These are phyloP conservation scores for Friedmanniomyces endolithicus DNA, from an alignment of 495 filamentous ascomycete species.

Conservation along the genomic window DNA sequence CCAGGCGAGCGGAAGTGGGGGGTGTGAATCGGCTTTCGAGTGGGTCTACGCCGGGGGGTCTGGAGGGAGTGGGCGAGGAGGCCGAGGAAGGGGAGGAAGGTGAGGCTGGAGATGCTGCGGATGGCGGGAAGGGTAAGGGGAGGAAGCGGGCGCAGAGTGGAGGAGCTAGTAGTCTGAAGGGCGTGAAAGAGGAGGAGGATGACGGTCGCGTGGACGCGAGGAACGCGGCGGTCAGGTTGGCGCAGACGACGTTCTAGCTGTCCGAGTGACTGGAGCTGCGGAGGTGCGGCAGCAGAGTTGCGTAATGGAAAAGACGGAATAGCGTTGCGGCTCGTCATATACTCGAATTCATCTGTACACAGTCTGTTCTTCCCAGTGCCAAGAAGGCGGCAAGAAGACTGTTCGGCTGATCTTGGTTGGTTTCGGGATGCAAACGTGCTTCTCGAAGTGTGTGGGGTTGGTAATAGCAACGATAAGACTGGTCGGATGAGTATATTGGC, in stretches of 20 bases:
- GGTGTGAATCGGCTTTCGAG: conserved; percentile 31
- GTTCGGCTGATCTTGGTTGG: too few relatives aligned
- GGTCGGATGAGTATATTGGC: too few relatives aligned
- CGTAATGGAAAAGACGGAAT: too few relatives aligned
- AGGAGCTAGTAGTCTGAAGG: conserved; percentile 28
- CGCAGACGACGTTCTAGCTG: conserved; percentile 73
- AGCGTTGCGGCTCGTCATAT: too few relatives aligned
- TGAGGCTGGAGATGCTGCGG: conserved; percentile 36
- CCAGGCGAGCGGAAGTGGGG: conserved; percentile 65
- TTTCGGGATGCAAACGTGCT: too few relatives aligned
- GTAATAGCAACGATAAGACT: too few relatives aligned
- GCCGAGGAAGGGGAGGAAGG: conserved; percentile 30
- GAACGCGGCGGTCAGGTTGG: conserved; percentile 87
- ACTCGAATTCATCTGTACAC: too few relatives aligned
- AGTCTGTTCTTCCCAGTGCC: too few relatives aligned
- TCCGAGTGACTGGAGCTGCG: not conserved
- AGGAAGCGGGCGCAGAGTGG: conserved; percentile 51
- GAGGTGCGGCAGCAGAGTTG: too few relatives aligned
- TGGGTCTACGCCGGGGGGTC: conserved; percentile 63
- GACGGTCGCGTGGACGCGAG: conserved; percentile 87
- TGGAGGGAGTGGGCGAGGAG: conserved; percentile 36
- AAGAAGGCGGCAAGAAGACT: too few relatives aligned
- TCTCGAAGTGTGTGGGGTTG: too few relatives aligned
- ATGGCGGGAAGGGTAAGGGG: conserved; percentile 35
- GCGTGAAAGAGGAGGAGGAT: conserved; percentile 64